Percentiles rank a stretch among this genome's conserved stretches.
Conservation (phyloP, 2,329 filamentous ascomycete genomes). For the Fusarium foetens region DNA sequence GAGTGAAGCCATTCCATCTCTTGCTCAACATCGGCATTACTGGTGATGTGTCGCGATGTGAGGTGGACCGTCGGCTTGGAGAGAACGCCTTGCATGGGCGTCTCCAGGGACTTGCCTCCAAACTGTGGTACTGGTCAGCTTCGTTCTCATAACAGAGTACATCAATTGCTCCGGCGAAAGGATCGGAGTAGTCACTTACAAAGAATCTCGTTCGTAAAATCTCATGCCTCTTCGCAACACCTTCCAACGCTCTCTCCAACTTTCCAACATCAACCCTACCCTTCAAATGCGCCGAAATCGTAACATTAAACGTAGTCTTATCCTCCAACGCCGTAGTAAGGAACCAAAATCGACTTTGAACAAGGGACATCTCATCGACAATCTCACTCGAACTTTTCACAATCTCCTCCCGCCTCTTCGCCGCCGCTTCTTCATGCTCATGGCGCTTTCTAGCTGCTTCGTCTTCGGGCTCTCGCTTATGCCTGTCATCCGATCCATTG, state of each 20-base stretch:
- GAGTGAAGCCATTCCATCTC: background rate
- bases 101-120: background rate
- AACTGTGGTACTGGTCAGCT: background rate
- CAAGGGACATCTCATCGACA: constrained; percentile 7
- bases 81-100: background rate
- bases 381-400: background rate
- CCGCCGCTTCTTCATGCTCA: background rate
- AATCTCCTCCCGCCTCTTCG: background rate
- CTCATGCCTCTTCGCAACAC: background rate
- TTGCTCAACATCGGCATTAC: background rate
- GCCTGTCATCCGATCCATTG: background rate
- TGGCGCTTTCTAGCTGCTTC: background rate
- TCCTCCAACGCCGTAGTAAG: constrained; percentile 8
- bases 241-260: background rate
- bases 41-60: background rate
- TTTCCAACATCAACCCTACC: background rate
- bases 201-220: constrained; percentile 5
- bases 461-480: background rate
- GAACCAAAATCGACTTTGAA: constrained; percentile 4
- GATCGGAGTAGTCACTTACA: background rate
- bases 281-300: constrained; percentile 2
- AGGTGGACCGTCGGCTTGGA: background rate
- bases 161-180: rapidly evolving
- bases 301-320: constrained; percentile 4
- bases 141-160: rapidly evolving